Conservation (phyloP, 305 asterid species). For the Caryopteris hybrid region DNA sequence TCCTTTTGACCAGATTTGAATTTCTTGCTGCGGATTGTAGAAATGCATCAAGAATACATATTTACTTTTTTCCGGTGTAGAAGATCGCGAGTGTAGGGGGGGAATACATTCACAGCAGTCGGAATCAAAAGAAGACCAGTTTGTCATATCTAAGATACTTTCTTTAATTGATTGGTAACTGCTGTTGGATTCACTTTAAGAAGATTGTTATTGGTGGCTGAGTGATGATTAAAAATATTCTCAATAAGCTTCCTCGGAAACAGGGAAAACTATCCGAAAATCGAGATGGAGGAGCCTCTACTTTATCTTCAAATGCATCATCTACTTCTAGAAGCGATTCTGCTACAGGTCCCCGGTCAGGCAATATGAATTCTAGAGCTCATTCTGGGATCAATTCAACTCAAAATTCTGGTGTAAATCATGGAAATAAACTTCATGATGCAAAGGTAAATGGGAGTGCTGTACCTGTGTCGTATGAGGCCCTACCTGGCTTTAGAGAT, state of each 20-base stretch:
- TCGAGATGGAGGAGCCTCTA: slow-evolving; percentile 71
- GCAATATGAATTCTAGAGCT: slow-evolving; percentile 38
- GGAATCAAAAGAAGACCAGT: slow-evolving; percentile 21
- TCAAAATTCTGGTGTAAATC: slow-evolving; percentile 39
- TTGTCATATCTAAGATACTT: slow-evolving; percentile 2
- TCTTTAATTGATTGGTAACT: slow-evolving; percentile 14
- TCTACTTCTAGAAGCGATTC: slow-evolving; percentile 47
- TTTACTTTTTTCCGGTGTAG: slow-evolving; percentile 21
- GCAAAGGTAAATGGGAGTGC: slow-evolving; percentile 50
- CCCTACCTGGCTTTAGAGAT: slow-evolving; percentile 77
- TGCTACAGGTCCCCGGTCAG: slow-evolving; percentile 42
- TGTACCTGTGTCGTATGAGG: slow-evolving; percentile 49
- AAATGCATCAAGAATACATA: slow-evolving; percentile 19
- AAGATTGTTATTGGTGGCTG: slow-evolving; percentile 26
- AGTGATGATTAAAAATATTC: slow-evolving; percentile 79
- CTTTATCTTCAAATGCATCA: slow-evolving; percentile 47
- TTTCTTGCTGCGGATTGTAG: slow-evolving; percentile 21
- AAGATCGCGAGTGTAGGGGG: slow-evolving; percentile 26
- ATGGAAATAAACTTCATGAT: slow-evolving; percentile 46
- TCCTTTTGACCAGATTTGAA: slow-evolving; percentile 31
- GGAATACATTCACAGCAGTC: slow-evolving; percentile 23
- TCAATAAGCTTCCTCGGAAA: slow-evolving; percentile 86
- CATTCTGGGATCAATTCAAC: slow-evolving; percentile 33
- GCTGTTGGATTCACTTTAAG: slow-evolving; percentile 19
- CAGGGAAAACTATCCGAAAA: slow-evolving; percentile 65